A percentile compares a stretch with the other conserved stretches of the same genome.
Evolutionary conservation across 495 filamentous ascomycete species (phyloP).

Genomic region (Xanthoparmelia taractica): DNA sequence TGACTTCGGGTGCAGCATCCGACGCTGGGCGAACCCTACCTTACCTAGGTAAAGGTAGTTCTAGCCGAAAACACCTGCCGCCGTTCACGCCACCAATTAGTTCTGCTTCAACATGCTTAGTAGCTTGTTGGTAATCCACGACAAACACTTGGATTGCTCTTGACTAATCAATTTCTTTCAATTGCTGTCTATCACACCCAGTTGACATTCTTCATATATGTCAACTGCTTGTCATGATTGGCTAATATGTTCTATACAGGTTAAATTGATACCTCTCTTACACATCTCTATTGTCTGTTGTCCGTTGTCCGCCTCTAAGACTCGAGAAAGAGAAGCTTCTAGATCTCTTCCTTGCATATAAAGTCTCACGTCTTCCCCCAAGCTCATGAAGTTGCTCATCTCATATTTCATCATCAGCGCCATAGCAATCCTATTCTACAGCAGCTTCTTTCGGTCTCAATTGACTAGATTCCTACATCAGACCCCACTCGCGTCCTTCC

Average conservation of each 20-base stretch:
- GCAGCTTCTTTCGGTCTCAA: background rate
- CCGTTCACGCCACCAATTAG: too few species aligned
- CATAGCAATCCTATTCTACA: slow-evolving; percentile 34
- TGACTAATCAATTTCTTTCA: background rate
- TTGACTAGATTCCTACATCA: slow-evolving; percentile 5
- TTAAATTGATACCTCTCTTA: background rate
- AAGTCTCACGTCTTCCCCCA: slow-evolving; percentile 23
- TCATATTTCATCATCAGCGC: slow-evolving; percentile 37
- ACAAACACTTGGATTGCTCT: background rate
- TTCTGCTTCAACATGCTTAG: slow-evolving; percentile 18
- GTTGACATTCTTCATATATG: background rate
- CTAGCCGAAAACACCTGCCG: too few species aligned
- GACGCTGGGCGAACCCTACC: too few species aligned
- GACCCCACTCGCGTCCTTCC: slow-evolving; percentile 1
- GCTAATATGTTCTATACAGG: background rate
- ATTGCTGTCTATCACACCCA: background rate
- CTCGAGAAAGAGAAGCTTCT: slow-evolving; percentile 13
- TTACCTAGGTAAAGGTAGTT: too few species aligned
- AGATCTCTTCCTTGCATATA: slow-evolving; percentile 27
- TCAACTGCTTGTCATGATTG: slow-evolving; percentile 3
- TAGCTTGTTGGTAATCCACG: slow-evolving; percentile 8
- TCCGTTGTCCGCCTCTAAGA: background rate
- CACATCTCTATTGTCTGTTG: background rate
- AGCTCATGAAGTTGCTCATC: slow-evolving; percentile 39
- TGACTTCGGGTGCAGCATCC: too few species aligned